These are phyloP conservation scores for Trichoderma arundinaceum DNA, from an alignment of 2,329 filamentous ascomycete species.

Conservation along the genomic window DNA sequence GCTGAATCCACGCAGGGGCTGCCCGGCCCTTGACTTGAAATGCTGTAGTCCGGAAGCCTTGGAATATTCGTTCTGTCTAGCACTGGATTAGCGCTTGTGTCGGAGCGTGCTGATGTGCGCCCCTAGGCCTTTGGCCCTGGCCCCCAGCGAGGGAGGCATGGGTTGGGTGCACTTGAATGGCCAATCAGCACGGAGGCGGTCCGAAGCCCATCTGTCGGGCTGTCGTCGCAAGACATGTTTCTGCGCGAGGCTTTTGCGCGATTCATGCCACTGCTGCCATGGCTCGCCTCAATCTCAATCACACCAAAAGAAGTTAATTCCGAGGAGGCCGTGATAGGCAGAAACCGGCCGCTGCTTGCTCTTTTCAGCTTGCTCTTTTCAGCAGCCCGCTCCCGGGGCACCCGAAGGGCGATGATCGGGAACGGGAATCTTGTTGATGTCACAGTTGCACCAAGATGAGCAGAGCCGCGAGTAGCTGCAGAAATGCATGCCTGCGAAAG, in stretches of 20 bases:
- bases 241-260: background rate
- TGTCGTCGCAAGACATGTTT: background rate
- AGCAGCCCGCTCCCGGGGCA: slow-evolving; percentile 17
- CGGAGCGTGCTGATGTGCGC: background rate
- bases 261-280: background rate
- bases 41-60: slow-evolving; percentile 16
- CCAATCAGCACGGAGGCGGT: background rate
- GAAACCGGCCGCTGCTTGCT: background rate
- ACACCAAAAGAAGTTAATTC: too few species aligned
- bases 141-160: background rate
- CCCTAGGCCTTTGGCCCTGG: background rate
- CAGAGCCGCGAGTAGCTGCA: slow-evolving; percentile 2
- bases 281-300: background rate
- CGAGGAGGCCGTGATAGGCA: too few species aligned
- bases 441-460: slow-evolving; percentile 28
- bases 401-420: slow-evolving; percentile 22
- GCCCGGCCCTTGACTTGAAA: background rate
- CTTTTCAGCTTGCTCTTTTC: slow-evolving; percentile 4
- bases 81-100: background rate
- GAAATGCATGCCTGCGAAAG: background rate
- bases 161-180: background rate
- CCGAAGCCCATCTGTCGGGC: background rate
- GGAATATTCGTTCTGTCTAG: slow-evolving; percentile 15
- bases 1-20: background rate
- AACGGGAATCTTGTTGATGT: slow-evolving; percentile 28